These are phyloP conservation scores for Adenanthera pavonina DNA, from an alignment of 306 rosid species.

Conservation along the genomic window DNA sequence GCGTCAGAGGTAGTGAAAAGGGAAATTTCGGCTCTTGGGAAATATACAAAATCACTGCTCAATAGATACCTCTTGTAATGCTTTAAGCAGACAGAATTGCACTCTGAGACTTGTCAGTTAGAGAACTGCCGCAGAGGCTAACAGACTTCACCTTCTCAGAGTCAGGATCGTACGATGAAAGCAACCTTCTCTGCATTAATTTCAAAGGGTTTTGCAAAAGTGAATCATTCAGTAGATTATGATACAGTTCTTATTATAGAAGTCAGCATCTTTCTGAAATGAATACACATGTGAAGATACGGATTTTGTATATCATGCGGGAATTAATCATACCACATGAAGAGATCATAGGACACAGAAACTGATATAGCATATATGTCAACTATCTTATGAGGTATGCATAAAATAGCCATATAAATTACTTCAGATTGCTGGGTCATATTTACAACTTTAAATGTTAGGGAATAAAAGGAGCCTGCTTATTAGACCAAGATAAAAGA, in stretches of 20 bases:
- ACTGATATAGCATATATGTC: not conserved
- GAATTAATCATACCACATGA: not conserved
- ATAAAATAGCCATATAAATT: not conserved
- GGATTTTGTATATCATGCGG: not conserved
- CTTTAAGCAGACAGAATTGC: slow-evolving; percentile 64
- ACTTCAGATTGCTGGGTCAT: slow-evolving; percentile 4
- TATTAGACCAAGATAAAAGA: not conserved
- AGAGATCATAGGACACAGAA: not conserved
- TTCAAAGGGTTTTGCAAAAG: slow-evolving; percentile 4
- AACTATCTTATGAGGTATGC: not conserved
- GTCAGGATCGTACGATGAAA: slow-evolving; percentile 58
- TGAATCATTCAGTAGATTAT: not conserved
- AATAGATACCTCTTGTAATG: slow-evolving; percentile 29
- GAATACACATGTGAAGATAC: not conserved
- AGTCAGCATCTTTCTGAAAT: not conserved
- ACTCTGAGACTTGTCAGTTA: slow-evolving; percentile 52
- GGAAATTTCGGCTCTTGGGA: not conserved
- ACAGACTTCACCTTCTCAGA: slow-evolving; percentile 50
- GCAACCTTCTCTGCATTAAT: slow-evolving; percentile 62
- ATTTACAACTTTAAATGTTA: not conserved
- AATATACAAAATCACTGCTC: slow-evolving; percentile 10
- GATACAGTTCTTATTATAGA: not conserved
- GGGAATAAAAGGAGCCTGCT: not conserved
- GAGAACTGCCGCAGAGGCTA: slow-evolving; percentile 37
- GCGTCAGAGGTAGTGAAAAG: not conserved